A percentile compares a stretch with the other conserved stretches of the same genome.
Conservation (phyloP, 495 filamentous ascomycete genomes). For the Neohortaea acidophila region DNA sequence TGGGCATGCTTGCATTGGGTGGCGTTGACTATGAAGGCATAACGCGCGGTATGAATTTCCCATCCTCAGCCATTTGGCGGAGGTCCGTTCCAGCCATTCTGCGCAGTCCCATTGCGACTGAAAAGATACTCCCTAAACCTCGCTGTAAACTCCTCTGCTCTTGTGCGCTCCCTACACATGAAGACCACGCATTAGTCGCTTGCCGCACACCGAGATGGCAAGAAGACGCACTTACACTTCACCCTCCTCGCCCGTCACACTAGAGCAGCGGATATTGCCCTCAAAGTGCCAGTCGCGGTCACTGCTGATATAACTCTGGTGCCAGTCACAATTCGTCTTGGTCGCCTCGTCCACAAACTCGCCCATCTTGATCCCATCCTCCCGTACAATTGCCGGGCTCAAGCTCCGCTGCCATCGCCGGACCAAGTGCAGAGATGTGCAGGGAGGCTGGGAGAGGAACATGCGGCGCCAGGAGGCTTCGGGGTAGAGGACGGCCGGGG, state of each 20-base stretch:
- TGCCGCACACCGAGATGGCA: not conserved
- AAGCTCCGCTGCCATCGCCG: slow-evolving; percentile 10
- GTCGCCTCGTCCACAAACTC: slow-evolving; percentile 6
- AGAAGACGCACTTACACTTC: not conserved
- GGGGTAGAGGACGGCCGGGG: slow-evolving; percentile 6
- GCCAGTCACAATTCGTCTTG: not conserved
- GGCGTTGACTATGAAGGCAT: too few species aligned
- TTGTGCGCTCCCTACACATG: not conserved
- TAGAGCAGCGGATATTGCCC: slow-evolving; percentile 9
- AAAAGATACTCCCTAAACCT: not conserved
- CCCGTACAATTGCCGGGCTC: slow-evolving; percentile 9
- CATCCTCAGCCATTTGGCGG: too few species aligned
- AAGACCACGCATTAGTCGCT: not conserved
- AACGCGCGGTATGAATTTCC: too few species aligned
- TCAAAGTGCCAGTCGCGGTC: slow-evolving; percentile 18
- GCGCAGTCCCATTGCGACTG: too few species aligned
- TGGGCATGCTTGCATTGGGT: too few species aligned
- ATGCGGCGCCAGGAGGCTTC: slow-evolving; percentile 19
- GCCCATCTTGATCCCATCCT: slow-evolving; percentile 18
- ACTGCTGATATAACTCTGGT: not conserved
- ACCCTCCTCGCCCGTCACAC: not conserved
- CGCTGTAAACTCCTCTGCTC: not conserved
- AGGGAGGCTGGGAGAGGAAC: slow-evolving; percentile 17
- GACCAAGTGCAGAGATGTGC: slow-evolving; percentile 15
- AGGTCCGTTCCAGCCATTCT: too few species aligned